Evolutionary conservation across 2,329 filamentous ascomycete species (phyloP).

Genomic region (Penicillium brasilianum): DNA sequence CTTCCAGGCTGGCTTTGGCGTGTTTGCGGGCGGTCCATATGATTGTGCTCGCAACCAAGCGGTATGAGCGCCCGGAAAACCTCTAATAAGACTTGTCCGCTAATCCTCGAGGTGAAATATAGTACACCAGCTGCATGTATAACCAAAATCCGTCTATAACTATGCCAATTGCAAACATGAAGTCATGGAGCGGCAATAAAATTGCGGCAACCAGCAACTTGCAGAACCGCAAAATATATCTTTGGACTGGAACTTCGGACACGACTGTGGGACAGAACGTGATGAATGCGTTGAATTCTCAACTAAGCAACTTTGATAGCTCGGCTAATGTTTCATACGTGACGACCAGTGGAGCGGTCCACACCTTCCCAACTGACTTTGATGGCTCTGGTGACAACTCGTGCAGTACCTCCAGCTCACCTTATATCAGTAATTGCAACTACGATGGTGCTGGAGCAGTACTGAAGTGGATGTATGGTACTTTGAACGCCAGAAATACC

Average conservation of each 20-base stretch:
- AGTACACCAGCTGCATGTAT: constrained; percentile 24
- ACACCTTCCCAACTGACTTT: constrained; percentile 27
- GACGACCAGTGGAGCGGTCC: constrained; percentile 16
- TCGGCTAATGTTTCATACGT: constrained; percentile 16
- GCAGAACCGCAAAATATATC: constrained; percentile 19
- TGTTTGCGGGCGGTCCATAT: constrained; percentile 26
- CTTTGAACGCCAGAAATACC: constrained; percentile 10
- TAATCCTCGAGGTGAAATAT: not conserved
- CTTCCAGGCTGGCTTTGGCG: constrained; percentile 24
- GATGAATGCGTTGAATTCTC: constrained; percentile 21
- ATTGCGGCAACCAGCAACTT: constrained; percentile 19
- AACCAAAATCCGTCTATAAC: constrained; percentile 24
- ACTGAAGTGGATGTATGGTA: constrained; percentile 22
- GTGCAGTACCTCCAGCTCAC: constrained; percentile 15
- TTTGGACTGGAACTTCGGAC: constrained; percentile 21
- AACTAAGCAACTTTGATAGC: constrained; percentile 16
- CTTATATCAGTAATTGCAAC: constrained; percentile 25
- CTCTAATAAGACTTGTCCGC: too few relatives aligned
- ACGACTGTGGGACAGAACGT: constrained; percentile 22
- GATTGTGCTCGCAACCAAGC: constrained; percentile 23
- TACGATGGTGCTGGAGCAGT: constrained; percentile 28
- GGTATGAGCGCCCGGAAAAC: not conserved
- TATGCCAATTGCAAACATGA: constrained; percentile 23
- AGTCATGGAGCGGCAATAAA: constrained; percentile 22
- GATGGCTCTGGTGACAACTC: constrained; percentile 21